Base-by-base conservation (phyloP, 805 yeast species). In the Danielia oregonensis region DNA sequence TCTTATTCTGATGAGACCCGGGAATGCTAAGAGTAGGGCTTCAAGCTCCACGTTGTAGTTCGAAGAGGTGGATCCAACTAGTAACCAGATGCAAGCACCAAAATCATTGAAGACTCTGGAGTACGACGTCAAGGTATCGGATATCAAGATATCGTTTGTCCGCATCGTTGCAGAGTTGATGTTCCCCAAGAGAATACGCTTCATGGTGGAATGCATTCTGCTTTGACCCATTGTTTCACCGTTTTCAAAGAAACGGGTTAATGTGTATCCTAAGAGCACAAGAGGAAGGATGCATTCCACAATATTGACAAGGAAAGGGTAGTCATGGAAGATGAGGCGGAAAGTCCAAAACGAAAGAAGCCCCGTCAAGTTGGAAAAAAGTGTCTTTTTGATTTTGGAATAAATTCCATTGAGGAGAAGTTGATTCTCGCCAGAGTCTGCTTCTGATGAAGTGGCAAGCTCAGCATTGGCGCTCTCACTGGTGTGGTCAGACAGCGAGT, bases 71-170 rank as follows among this genome's bases (percentile, higher is more conserved):
- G 51, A 48, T 17, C 42, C 27, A 63, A 61, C 45, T 54, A 54
- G 39, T 61, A 64, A 32, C 53, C 85, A 72, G 3, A 73, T 18
- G 45, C 76, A 75, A 23, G 83, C 65, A 3, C 74, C 71, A 14
- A 82, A 60, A 57, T 93, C 97, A 29, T 84, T 80, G 30, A 86
- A 49, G 0, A 87, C 84, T 51, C 79, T 79, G 3, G 86, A 67
- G 54, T 83, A 87, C 0, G 96, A 87, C 0, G 94, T 83, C 29
- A 93, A 64, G 4, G 88, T 78, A 62, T 91, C 98, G 6, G 95
- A 78, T 10, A 89, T 55, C 30, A 93, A 59, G 24, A 91, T 84
- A 54, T 91, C 97, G 36, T 85, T 83, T 12, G 84, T 75, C 48
- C 95, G 65, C 55, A 74, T 59, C 11, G 72, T 70, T 11, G 58